Evolutionary conservation across 192 early-diverging fungal species (phyloP).

Genomic region (Coemansia sp.): DNA sequence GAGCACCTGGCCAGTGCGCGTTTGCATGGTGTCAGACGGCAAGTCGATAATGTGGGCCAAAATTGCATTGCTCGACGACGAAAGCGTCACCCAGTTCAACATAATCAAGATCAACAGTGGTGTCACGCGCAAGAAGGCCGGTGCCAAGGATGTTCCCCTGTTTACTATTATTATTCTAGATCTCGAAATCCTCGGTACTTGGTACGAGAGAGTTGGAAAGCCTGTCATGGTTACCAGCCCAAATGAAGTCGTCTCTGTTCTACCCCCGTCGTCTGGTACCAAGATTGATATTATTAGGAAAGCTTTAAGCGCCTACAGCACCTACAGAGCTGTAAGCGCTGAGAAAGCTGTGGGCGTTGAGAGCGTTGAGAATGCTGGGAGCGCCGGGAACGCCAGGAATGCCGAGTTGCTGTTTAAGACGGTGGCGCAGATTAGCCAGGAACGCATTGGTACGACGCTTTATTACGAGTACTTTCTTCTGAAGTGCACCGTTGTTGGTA

Average conservation of each 20-base stretch:
- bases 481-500: conserved; percentile 72
- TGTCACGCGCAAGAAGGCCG: conserved; percentile 28
- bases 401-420: conserved; percentile 59
- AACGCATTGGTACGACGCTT: conserved; percentile 66
- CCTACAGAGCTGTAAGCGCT: not conserved
- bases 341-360: not conserved
- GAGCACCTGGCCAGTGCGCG: conserved; percentile 6
- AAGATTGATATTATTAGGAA: too few relatives aligned
- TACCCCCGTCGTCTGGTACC: not conserved
- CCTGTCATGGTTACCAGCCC: not conserved
- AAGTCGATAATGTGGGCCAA: conserved; percentile 30
- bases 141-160: conserved; percentile 22
- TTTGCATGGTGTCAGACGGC: conserved; percentile 49
- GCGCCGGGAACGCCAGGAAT: conserved; percentile 5
- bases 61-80: conserved; percentile 33
- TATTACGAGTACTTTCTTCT: conserved; percentile 73
- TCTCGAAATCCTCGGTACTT: conserved; percentile 33
- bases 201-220: conserved; percentile 27
- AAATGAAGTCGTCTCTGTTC: not conserved
- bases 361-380: not conserved
- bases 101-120: conserved; percentile 33
- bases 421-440: conserved; percentile 64
- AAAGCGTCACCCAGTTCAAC: conserved; percentile 27
- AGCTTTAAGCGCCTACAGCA: too few relatives aligned
- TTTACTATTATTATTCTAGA: conserved; percentile 33